These are phyloP conservation scores for Cystodermella granulosa DNA, from an alignment of 1,284 basidiomycete species.

Conservation along the genomic window DNA sequence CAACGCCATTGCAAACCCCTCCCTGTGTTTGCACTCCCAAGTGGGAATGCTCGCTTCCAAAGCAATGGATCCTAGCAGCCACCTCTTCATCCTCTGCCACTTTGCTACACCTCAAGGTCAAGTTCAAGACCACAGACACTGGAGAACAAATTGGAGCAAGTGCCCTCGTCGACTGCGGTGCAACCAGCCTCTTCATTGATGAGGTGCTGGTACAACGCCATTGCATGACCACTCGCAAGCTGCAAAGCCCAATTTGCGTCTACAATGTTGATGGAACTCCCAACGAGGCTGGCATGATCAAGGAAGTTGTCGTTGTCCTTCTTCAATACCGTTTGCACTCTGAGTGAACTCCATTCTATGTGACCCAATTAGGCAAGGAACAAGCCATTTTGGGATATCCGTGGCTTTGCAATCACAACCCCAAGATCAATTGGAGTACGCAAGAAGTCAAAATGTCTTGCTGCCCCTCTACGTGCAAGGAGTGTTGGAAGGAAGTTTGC, in stretches of 20 bases:
- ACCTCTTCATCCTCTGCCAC: constrained; percentile 54
- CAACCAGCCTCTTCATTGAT: background rate
- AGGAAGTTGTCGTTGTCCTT: background rate
- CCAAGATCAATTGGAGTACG: background rate
- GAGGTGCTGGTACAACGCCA: background rate
- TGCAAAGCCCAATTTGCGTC: background rate
- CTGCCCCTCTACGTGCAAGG: too few relatives aligned
- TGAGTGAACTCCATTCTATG: background rate
- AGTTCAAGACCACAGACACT: background rate
- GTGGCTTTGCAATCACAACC: background rate
- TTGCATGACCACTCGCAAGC: background rate
- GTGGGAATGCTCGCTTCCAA: constrained; percentile 86
- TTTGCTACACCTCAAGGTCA: too few relatives aligned
- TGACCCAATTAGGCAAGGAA: background rate
- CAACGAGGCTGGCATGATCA: background rate
- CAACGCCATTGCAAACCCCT: too few relatives aligned
- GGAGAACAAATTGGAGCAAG: background rate
- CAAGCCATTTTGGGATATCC: background rate
- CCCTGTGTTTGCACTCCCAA: constrained; percentile 10
- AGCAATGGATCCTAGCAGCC: constrained; percentile 81
- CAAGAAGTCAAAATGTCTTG: background rate
- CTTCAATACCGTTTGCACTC: background rate
- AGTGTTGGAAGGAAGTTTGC: too few relatives aligned
- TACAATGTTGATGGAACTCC: background rate
- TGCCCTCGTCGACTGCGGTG: background rate